A percentile compares a stretch with the other conserved stretches of the same genome.
Conservation (phyloP, 345 rosid genomes). For the Capsella bursapastoris region DNA sequence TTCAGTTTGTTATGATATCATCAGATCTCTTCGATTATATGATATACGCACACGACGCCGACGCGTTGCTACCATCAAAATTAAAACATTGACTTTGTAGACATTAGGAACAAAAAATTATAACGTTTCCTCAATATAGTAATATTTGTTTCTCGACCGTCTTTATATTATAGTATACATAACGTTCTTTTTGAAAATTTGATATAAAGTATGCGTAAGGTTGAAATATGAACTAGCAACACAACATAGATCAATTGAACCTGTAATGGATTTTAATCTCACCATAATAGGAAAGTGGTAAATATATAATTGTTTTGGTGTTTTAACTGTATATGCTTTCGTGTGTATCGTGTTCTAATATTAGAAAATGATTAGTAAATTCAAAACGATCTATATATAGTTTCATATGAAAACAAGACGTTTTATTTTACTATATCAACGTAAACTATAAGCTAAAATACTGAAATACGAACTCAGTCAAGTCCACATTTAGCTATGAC, state of each 20-base stretch:
- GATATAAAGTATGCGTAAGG: not conserved
- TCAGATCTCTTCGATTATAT: too few species aligned
- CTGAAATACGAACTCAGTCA: not conserved
- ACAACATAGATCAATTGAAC: not conserved
- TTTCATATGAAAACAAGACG: not conserved
- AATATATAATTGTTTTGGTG: not conserved
- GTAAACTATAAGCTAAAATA: not conserved
- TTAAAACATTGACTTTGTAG: not conserved
- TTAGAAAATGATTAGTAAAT: not conserved
- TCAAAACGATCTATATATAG: not conserved
- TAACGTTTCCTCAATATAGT: not conserved
- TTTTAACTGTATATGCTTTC: not conserved
- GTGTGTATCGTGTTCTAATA: not conserved
- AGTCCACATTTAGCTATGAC: constrained; percentile 16
- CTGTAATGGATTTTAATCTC: constrained; percentile 6
- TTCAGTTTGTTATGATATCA: too few species aligned
- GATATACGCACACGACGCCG: too few species aligned
- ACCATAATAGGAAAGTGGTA: not conserved
- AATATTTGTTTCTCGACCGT: constrained; percentile 1
- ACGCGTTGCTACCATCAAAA: not conserved
- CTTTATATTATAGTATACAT: not conserved
- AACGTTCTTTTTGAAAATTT: too few species aligned
- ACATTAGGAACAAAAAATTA: not conserved
- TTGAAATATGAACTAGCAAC: not conserved
- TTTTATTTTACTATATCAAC: not conserved